phyloP scores from a whole-genome alignment of 306 rosid genomes.

The Elaeagnus macrophylla region DNA sequence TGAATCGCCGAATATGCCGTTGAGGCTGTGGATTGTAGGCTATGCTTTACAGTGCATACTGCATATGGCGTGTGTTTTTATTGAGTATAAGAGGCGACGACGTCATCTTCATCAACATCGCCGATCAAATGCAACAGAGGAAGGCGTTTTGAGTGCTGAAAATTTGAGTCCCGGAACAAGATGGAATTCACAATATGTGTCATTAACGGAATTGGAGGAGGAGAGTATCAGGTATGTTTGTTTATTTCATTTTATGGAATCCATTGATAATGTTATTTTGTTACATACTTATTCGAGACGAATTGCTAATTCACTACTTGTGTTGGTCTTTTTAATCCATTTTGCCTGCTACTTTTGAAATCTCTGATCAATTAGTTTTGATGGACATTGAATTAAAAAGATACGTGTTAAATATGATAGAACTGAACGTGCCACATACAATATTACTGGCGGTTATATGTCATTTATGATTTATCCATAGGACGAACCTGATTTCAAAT shows the following conservation, averaged over 20 bases:
- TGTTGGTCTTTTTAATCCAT: not conserved
- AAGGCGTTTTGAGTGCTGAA: conserved; percentile 33
- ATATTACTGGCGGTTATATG: no score
- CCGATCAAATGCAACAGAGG: conserved; percentile 24
- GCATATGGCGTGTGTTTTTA: conserved; percentile 70
- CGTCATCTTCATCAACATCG: conserved; percentile 8
- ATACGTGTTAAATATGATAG: not conserved
- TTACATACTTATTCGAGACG: not conserved
- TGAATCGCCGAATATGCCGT: conserved; percentile 63
- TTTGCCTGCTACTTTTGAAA: not conserved
- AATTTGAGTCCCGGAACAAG: conserved; percentile 39
- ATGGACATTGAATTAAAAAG: not conserved
- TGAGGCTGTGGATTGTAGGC: conserved; percentile 74
- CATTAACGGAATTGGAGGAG: conserved; percentile 43
- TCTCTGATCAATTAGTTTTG: not conserved
- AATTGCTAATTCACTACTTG: conserved; percentile 4
- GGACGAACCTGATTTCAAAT: no score
- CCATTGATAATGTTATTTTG: not conserved
- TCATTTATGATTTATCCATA: no score
- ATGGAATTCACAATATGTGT: conserved; percentile 41
- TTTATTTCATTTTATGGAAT: not conserved
- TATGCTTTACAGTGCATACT: conserved; percentile 73
- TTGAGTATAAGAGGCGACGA: conserved; percentile 56
- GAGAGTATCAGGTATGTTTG: conserved; percentile 47
- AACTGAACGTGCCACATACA: no score